phyloP scores from a whole-genome alignment of 306 rosid genomes.

The Rubus idaeus region DNA sequence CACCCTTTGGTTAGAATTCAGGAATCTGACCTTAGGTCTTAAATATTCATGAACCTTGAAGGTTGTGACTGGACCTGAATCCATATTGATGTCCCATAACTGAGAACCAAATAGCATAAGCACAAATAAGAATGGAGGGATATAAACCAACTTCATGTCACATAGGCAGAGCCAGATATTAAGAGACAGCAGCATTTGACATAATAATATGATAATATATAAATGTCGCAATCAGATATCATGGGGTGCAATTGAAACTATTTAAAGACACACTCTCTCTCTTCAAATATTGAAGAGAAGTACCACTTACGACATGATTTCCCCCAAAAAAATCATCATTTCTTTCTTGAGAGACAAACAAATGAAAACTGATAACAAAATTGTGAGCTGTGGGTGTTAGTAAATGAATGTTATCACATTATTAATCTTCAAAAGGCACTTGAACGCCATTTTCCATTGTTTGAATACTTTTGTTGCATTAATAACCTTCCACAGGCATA shows the following conservation, averaged over 20 bases:
- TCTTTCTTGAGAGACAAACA: neutral
- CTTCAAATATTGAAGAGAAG: slow-evolving; percentile 2
- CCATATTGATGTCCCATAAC: slow-evolving; percentile 99
- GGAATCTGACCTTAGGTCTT: slow-evolving; percentile 88
- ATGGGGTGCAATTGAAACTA: neutral
- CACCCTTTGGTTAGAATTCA: slow-evolving; percentile 10
- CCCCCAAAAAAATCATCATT: neutral
- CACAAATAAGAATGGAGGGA: slow-evolving; percentile 6
- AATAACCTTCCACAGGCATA: neutral
- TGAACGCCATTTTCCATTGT: neutral
- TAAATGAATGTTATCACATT: neutral
- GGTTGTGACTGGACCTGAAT: slow-evolving; percentile 93
- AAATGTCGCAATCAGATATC: neutral
- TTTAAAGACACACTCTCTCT: neutral
- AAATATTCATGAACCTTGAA: slow-evolving; percentile 93
- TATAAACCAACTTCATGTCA: neutral
- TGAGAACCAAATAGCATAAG: slow-evolving; percentile 40
- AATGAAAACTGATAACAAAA: no score
- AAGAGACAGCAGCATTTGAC: neutral
- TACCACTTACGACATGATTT: no score
- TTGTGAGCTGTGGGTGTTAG: neutral
- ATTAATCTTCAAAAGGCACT: neutral
- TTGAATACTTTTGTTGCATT: neutral
- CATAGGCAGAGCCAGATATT: neutral
- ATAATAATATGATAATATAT: neutral